phyloP scores from a whole-genome alignment of 2,329 filamentous ascomycete species.

The Capronia epimyces region DNA sequence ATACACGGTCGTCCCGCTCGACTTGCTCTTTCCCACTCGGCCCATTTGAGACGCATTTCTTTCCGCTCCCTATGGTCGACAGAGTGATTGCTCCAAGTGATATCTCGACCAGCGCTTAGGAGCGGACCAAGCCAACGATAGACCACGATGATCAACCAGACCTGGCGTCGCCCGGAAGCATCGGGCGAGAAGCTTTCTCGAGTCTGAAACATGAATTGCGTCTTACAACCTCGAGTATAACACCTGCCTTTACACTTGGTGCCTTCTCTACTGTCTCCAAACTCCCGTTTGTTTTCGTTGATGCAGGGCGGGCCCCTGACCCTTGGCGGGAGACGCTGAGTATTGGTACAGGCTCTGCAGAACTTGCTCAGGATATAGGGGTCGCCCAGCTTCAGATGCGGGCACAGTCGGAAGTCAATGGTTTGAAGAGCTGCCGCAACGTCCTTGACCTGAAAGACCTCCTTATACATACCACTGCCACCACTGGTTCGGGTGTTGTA shows the following conservation, averaged over 20 bases:
- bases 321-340: constrained; percentile 26
- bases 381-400: constrained; percentile 27
- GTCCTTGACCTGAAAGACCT: constrained; percentile 28
- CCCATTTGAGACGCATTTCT: constrained; percentile 27
- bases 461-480: constrained; percentile 28
- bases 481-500: constrained; percentile 25
- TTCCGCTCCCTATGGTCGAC: constrained; percentile 23
- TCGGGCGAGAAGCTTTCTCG: constrained; percentile 28
- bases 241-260: constrained; percentile 28
- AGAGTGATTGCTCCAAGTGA: constrained; percentile 23
- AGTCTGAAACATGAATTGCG: constrained; percentile 30
- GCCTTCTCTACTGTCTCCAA: constrained; percentile 14
- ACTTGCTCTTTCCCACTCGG: constrained; percentile 20
- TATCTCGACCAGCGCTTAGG: constrained; percentile 18
- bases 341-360: constrained; percentile 29
- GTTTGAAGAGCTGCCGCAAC: constrained; percentile 26
- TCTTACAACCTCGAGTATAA: constrained; percentile 27
- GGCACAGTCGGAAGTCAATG: constrained; percentile 27
- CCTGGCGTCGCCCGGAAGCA: constrained; percentile 27
- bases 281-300: constrained; percentile 24
- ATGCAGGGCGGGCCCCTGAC: constrained; percentile 28
- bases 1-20: constrained; percentile 21
- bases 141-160: constrained; percentile 28
- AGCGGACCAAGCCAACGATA: constrained; percentile 30
- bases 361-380: constrained; percentile 29